Conservation (phyloP, 139 green algal genomes). For the Chlorella vulgaris region DNA sequence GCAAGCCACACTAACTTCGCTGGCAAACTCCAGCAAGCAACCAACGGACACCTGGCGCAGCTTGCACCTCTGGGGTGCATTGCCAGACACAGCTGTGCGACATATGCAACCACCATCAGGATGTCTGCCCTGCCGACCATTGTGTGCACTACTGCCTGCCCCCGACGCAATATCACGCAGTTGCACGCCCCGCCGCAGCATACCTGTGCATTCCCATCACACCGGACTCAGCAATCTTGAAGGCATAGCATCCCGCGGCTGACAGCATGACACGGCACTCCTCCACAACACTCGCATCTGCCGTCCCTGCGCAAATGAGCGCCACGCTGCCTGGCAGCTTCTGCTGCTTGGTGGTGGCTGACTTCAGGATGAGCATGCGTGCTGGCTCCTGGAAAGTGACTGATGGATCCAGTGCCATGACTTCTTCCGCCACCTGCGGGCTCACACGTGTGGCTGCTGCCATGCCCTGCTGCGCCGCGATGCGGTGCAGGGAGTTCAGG, state of each 20-base stretch:
- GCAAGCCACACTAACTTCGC: too few species aligned
- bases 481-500: conserved; percentile 44
- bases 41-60: too few species aligned
- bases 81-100: too few species aligned
- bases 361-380: conserved; percentile 41
- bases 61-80: too few species aligned
- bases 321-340: conserved; percentile 76
- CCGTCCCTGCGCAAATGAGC: conserved; percentile 73
- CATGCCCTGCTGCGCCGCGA: conserved; percentile 56
- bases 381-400: conserved; percentile 62
- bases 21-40: too few species aligned
- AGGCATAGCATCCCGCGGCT: conserved; percentile 68
- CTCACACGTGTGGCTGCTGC: conserved; percentile 71
- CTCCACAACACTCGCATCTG: conserved; percentile 62
- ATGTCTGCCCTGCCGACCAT: too few species aligned
- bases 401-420: conserved; percentile 28
- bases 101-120: too few species aligned
- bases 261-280: conserved; percentile 73
- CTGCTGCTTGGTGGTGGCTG: conserved; percentile 38
- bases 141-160: not conserved
- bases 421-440: conserved; percentile 22
- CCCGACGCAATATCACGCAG: not conserved
- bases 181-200: not conserved
- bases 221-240: conserved; percentile 64
- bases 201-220: conserved; percentile 69